phyloP scores from a whole-genome alignment of 768 basidiomycete species.

The Mycena belliarum region DNA sequence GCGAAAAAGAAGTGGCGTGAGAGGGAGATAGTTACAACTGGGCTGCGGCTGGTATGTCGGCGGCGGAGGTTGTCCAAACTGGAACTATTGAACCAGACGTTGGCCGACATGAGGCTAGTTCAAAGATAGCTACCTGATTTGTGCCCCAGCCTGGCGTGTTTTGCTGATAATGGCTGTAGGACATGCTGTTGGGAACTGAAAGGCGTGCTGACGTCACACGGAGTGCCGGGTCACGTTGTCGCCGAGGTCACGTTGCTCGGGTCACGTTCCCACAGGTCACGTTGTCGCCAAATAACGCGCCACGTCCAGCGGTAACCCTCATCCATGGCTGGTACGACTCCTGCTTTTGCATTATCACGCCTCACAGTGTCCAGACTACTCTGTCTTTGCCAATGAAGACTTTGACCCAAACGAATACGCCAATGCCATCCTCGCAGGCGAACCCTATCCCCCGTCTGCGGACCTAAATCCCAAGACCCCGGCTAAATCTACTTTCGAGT shows the following conservation, averaged over 20 bases:
- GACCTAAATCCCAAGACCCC: constrained; percentile 35
- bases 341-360: neutral
- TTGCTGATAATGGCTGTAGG: constrained; percentile 47
- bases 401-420: constrained; percentile 93
- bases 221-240: no score
- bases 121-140: constrained; percentile 32
- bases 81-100: constrained; percentile 31
- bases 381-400: constrained; percentile 67
- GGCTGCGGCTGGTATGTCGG: constrained; percentile 50
- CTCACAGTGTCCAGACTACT: constrained; percentile 54
- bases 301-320: neutral
- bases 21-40: constrained; percentile 39
- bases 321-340: constrained; percentile 4
- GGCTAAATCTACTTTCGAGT: constrained; percentile 43
- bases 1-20: neutral
- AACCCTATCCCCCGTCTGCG: constrained; percentile 58
- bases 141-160: constrained; percentile 53
- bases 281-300: neutral
- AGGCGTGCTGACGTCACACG: constrained; percentile 6
- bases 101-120: neutral
- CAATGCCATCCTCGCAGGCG: constrained; percentile 84
- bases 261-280: no score
- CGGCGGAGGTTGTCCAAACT: constrained; percentile 43
- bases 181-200: constrained; percentile 34
- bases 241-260: no score